phyloP scores from a whole-genome alignment of 352 stramenopile genomes.

The Phytophthora pisi region DNA sequence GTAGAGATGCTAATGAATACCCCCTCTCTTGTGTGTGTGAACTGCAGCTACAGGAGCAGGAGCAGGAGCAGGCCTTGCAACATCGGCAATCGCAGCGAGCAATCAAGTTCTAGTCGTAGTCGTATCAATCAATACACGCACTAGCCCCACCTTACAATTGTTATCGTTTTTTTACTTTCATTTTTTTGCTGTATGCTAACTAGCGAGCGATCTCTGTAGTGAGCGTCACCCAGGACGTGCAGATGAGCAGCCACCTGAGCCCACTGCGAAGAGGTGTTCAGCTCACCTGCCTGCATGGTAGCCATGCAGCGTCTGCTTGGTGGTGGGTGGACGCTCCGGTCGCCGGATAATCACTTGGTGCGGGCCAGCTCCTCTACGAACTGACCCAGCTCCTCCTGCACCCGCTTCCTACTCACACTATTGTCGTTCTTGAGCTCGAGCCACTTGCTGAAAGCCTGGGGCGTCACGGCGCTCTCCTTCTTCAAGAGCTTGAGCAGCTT shows the following conservation, averaged over 20 bases:
- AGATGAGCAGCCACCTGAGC: constrained; percentile 23
- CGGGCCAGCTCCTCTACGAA: constrained; percentile 77
- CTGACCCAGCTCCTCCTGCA: constrained; percentile 65
- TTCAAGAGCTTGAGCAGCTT: constrained; percentile 69
- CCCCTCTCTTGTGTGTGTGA: too few species aligned
- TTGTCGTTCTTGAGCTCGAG: constrained; percentile 78
- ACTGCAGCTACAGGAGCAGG: constrained; percentile 55
- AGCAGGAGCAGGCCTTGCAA: constrained; percentile 55
- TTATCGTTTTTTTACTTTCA: constrained; percentile 14
- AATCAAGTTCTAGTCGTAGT: constrained; percentile 36
- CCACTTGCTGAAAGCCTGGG: constrained; percentile 68
- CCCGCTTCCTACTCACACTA: constrained; percentile 74
- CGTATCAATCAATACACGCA: not conserved
- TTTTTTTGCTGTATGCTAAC: constrained; percentile 31
- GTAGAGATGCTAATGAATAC: not conserved
- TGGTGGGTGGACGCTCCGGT: constrained; percentile 8
- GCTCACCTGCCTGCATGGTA: constrained; percentile 9
- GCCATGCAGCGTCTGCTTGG: constrained; percentile 7
- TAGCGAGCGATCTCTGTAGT: constrained; percentile 25
- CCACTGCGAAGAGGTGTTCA: constrained; percentile 22
- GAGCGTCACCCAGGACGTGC: constrained; percentile 9
- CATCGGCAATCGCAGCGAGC: constrained; percentile 35
- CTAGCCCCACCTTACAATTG: not conserved
- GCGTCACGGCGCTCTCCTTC: constrained; percentile 61
- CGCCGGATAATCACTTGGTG: constrained; percentile 57